A percentile compares a stretch with the other conserved stretches of the same genome.
Conservation (phyloP, 768 basidiomycete genomes). For the Pleurotus pulmonarius region DNA sequence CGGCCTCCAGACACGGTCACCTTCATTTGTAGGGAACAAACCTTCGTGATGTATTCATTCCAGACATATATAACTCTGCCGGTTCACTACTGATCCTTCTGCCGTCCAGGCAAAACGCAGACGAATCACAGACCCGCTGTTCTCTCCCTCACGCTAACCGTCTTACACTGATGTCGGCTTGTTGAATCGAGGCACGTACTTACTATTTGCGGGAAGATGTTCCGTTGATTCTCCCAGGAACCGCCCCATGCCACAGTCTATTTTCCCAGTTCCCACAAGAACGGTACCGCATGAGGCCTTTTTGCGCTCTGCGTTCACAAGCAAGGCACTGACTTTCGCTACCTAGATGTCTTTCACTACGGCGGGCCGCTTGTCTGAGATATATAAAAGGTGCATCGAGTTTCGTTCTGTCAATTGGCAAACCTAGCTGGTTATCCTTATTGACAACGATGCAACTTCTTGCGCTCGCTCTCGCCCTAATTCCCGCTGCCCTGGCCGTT, state of each 20-base stretch:
- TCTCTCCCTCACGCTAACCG: no score
- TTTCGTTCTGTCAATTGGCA: background rate
- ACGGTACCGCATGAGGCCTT: slow-evolving; percentile 6
- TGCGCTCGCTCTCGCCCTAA: slow-evolving; percentile 8
- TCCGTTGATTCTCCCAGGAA: background rate
- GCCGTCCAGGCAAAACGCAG: no score
- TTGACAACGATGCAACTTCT: background rate
- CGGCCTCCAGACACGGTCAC: no score
- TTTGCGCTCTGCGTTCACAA: background rate
- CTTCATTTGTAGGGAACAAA: no score
- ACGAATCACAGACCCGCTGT: no score
- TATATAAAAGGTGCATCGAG: background rate
- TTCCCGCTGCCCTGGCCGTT: slow-evolving; percentile 12
- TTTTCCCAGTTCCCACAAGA: background rate
- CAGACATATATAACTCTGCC: no score
- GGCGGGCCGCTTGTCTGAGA: background rate
- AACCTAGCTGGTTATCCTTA: background rate
- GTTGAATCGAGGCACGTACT: background rate
- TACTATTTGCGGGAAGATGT: slow-evolving; percentile 4
- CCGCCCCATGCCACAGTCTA: background rate
- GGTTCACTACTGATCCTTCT: no score
- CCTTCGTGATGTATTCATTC: no score
- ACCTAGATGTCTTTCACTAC: background rate
- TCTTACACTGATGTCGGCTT: no score
- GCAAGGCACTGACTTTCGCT: background rate